Percentiles rank a stretch among this genome's conserved stretches.
phyloP scores from a whole-genome alignment of 2,329 filamentous ascomycete species.

The Venturia effusa region DNA sequence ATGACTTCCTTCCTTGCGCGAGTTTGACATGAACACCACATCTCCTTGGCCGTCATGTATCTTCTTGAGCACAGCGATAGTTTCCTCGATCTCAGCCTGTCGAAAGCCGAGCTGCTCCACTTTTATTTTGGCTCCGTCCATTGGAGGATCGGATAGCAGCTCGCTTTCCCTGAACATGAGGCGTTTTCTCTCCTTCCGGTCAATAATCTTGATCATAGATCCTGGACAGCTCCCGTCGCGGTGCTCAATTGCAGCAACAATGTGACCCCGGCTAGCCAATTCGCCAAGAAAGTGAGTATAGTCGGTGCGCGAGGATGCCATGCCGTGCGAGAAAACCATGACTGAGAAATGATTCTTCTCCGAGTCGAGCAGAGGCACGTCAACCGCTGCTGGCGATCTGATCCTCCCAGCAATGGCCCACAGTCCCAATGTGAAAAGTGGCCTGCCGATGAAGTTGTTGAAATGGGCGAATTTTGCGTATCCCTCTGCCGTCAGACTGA shows the following conservation, averaged over 20 bases:
- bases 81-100: slow-evolving; percentile 9
- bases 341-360: slow-evolving; percentile 58
- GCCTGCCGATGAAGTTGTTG: slow-evolving; percentile 7
- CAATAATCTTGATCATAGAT: slow-evolving; percentile 55
- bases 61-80: not conserved
- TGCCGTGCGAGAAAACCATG: slow-evolving; percentile 75
- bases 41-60: slow-evolving; percentile 4
- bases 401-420: slow-evolving; percentile 8
- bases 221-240: slow-evolving; percentile 70
- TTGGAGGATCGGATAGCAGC: slow-evolving; percentile 22
- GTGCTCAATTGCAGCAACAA: slow-evolving; percentile 74
- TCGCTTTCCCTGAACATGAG: slow-evolving; percentile 28
- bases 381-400: slow-evolving; percentile 9
- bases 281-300: slow-evolving; percentile 74
- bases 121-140: slow-evolving; percentile 1
- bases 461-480: slow-evolving; percentile 29
- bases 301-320: slow-evolving; percentile 70
- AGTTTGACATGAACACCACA: not conserved
- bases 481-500: slow-evolving; percentile 8
- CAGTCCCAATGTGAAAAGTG: slow-evolving; percentile 5
- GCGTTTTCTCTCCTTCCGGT: slow-evolving; percentile 20
- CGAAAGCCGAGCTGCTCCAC: slow-evolving; percentile 8
- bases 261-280: slow-evolving; percentile 67
- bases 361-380: slow-evolving; percentile 12
- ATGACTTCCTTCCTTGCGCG: slow-evolving; percentile 7